Percentiles rank a stretch among this genome's conserved stretches.
Conservation (phyloP, 129 eudicot genomes). For the Gnaphalium uliginosum region DNA sequence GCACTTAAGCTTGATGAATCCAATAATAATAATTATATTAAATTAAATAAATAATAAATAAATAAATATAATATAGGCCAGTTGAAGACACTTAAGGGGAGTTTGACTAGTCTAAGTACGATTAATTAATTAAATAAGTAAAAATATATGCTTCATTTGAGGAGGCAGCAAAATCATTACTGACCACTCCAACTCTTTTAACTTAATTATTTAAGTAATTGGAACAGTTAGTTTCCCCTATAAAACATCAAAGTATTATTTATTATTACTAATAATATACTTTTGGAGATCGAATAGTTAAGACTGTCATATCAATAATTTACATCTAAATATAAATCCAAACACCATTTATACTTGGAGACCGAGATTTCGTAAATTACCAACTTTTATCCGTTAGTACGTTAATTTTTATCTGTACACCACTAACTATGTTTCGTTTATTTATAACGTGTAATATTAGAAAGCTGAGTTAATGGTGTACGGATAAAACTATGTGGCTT, state of each 20-base stretch:
- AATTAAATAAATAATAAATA: too few relatives aligned
- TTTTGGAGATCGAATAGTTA: background rate
- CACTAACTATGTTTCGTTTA: too few relatives aligned
- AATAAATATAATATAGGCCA: too few relatives aligned
- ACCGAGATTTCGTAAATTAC: too few relatives aligned
- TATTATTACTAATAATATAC: background rate
- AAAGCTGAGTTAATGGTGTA: too few relatives aligned
- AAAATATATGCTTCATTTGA: conserved; percentile 45
- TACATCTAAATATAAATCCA: background rate
- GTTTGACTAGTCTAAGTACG: conserved; percentile 36
- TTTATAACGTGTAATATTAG: too few relatives aligned
- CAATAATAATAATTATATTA: background rate
- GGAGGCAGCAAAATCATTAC: conserved; percentile 65
- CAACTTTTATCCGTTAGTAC: too few relatives aligned
- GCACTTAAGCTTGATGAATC: conserved; percentile 17
- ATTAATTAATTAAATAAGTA: conserved; percentile 23
- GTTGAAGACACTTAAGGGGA: conserved; percentile 12
- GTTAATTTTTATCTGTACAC: too few relatives aligned
- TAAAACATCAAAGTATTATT: background rate
- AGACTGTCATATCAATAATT: background rate
- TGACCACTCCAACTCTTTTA: conserved; percentile 19
- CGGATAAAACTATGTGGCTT: too few relatives aligned
- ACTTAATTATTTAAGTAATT: conserved; percentile 8
- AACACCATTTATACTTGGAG: too few relatives aligned
- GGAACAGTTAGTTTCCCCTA: conserved; percentile 6